A percentile compares a stretch with the other conserved stretches of the same genome.
Evolutionary conservation across 768 basidiomycete species (phyloP).

Genomic region (Coprinopsis strossmayeri): DNA sequence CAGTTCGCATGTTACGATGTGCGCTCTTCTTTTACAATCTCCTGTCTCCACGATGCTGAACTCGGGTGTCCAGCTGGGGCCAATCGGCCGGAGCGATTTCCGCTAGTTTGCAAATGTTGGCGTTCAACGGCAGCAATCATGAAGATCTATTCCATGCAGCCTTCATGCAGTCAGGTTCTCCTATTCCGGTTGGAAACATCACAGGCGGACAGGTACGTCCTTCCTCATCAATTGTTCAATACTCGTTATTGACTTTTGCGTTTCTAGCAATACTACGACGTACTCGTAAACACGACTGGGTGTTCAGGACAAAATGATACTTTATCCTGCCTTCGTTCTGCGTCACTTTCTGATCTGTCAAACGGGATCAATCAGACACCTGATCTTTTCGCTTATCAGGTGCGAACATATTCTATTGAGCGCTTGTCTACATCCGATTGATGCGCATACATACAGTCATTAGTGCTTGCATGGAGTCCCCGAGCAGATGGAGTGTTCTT

Average conservation of each 20-base stretch:
- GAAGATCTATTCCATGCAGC: constrained; percentile 35
- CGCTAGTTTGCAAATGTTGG: constrained; percentile 34
- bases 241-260: background rate
- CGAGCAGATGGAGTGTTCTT: constrained; percentile 46
- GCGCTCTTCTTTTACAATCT: background rate
- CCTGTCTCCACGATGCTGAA: background rate
- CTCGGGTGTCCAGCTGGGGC: constrained; percentile 31
- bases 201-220: constrained; percentile 1
- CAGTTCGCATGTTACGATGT: constrained; percentile 39
- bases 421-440: background rate
- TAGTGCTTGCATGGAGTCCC: constrained; percentile 39
- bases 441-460: constrained; percentile 21
- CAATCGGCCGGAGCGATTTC: constrained; percentile 51
- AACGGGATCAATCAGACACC: constrained; percentile 24
- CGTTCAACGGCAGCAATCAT: constrained; percentile 30
- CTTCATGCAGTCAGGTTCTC: constrained; percentile 39
- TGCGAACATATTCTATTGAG: too few relatives aligned
- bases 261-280: constrained; percentile 28
- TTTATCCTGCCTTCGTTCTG: constrained; percentile 35
- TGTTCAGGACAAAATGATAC: constrained; percentile 30
- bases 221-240: background rate
- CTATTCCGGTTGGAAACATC: constrained; percentile 20
- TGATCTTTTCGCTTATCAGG: constrained; percentile 21
- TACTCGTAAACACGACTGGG: constrained; percentile 29
- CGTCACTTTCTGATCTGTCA: constrained; percentile 23